Evolutionary conservation across 1,284 basidiomycete genomes (phyloP), one percentile per base, ranked within the genome.

Genomic region (Ustilago bromivora): DNA sequence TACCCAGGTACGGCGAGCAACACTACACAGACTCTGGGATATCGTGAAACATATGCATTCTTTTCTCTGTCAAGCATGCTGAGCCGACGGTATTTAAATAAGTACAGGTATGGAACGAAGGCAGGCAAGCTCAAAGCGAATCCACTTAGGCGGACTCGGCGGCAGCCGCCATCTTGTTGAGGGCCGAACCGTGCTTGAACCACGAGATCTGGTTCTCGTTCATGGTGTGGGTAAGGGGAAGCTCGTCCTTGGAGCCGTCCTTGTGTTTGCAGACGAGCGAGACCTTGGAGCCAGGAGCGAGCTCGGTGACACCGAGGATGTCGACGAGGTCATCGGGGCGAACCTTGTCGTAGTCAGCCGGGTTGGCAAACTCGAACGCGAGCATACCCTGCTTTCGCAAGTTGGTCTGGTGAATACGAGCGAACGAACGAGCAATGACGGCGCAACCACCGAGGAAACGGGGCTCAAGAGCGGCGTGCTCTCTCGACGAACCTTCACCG

Each of bases 381-480:
- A 86, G 74, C 61, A 86, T 76, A 63, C 84, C 84, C 73, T 84
- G 83, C 79, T 82, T 85, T 89, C 97, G 97, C 71, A 98, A 88
- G 88, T 98, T 98, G 13, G 96, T 98, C 88, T 98, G 95, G 87
- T 99, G 97, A 73, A 99, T 99, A 76, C 97, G 93, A 74, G 97
- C 97, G 82, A 99, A 99, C 3, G 95, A 98, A 86, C 94, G 92
- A 85, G 92, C 92, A 87, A 99, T 96, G 89, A 98, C 94, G 55
- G 96, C 96, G 70, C 93, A 90, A 82, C 95, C 96, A 85, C 96
- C 96, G 78, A 98, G 92, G 92, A 92, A 98, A 71, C 96, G 93
- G 55, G 96, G 96, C 89, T 98, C 95, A 66, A 98, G 92, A 66
- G 96, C 96, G 82, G 96, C 96, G 89, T 97, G 96, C 88, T 98